Base-by-base conservation (phyloP, 139 green algal species). In the Volvox reticuliferus region DNA sequence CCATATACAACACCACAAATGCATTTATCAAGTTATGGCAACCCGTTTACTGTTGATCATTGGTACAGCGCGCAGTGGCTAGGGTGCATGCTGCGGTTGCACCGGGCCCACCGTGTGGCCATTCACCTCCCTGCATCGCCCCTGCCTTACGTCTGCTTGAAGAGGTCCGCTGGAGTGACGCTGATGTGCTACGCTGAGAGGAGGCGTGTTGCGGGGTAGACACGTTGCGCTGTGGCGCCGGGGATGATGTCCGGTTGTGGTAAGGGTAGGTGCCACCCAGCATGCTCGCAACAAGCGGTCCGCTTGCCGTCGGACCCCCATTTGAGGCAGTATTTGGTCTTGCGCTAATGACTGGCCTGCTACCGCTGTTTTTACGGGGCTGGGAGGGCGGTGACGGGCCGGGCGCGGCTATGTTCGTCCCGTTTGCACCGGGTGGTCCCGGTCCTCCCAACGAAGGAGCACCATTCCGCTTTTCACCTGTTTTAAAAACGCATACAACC, bases 201-300 rank as follows among this genome's bases (percentile, higher is more conserved):
- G 30, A 37, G 12, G n/a, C 28, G 18, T 90, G 86, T 32, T 81
- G 86, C 18, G 50, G 44, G 5, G 86, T 35, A 12, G 50, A 26
- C 26, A 33, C 36, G 28, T 33, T 28, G 3, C 86, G 86, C 50
- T 75, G 50, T 22, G 86, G 86, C 2, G 30, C 86, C 1, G 86
- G 86, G 9, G 86, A 90, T 20, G 33, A 26, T 35, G 20, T 83
- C 3, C 86, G 86, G 67, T 33, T 55, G 32, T 83, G 73, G 32
- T 90, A 90, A 20, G 44, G 30, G 62, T 73, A 89, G 19, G 33
- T 82, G 73, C 73, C 63, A 32, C 86, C 86, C 1, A 90, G 73
- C 30, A 90, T 75, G 50, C 73, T 84, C 28, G 86, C 86, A 16
- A 90, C 73, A 12, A 90, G 71, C 71, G 86, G 86, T 13, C 86